These are phyloP conservation scores for Phyllosticta citriasiana DNA, from an alignment of 2,329 filamentous ascomycete genomes.

Conservation along the genomic window DNA sequence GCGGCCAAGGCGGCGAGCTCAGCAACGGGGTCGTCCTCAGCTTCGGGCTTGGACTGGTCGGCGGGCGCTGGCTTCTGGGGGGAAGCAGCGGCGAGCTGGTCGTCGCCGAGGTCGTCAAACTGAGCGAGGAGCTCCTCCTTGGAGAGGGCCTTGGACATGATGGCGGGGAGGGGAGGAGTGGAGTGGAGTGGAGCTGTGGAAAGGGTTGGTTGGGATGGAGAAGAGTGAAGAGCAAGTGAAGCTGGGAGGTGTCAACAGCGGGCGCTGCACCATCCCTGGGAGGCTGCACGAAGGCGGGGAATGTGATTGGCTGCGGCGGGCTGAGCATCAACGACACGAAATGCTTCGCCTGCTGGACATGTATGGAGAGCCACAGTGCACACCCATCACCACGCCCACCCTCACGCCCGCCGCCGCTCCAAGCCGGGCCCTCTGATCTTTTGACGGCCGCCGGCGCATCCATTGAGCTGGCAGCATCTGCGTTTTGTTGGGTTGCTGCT, in stretches of 20 bases:
- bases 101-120: constrained; percentile 33
- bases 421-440: too few relatives aligned
- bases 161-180: background rate
- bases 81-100: constrained; percentile 22
- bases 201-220: background rate
- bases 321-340: constrained; percentile 4
- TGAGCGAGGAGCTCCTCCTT: constrained; percentile 36
- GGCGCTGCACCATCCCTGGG: background rate
- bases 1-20: constrained; percentile 70
- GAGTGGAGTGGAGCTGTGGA: background rate
- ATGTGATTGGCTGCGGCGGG: constrained; percentile 3
- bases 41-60: constrained; percentile 34
- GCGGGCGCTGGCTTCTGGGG: constrained; percentile 20
- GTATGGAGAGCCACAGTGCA: too few relatives aligned
- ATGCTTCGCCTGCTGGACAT: background rate
- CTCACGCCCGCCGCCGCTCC: too few relatives aligned
- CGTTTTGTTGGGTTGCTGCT: background rate
- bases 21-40: constrained; percentile 65
- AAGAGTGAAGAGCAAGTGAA: background rate
- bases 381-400: too few relatives aligned
- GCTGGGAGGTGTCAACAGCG: background rate
- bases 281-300: background rate
- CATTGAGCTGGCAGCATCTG: too few relatives aligned
- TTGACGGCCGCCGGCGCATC: too few relatives aligned
- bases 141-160: constrained; percentile 30